Evolutionary conservation across 2,329 filamentous ascomycete genomes (phyloP), one percentile per base, ranked within the genome.

Genomic region (Incumbomyces delicatus): DNA sequence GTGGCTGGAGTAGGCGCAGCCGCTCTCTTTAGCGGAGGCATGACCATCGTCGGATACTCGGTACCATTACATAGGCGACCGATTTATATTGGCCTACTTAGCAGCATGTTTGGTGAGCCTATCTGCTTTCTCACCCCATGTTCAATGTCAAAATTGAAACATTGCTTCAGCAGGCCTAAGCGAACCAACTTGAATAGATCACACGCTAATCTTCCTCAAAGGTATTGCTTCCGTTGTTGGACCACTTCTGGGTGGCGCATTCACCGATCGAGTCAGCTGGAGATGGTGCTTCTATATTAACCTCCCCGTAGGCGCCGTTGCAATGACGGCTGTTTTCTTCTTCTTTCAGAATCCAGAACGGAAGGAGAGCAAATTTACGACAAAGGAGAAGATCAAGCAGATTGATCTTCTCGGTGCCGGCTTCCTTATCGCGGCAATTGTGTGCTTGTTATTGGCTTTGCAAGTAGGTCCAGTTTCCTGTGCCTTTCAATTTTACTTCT

Each of bases 101-200:
- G 72, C 10, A 72, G 67, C 41, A 75, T 78, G 65, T 79, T 72
- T 61, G 77, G 76, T 35, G 16, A 5, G 22, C 8, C 22, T 27
- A 4, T 5, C 8, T 27, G 4, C 22, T 8, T 27, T 8, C 22
- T 27, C 22, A 27, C 8, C 22, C 8, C 22, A 4, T 27, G 22
- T 4, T 8, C 8, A 27, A 8, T 8, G n/a, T 27, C 22, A 8
- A 27, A 27, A 27, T 27, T 27, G 22, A 4, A 27, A 5, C 22
- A n/a, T n/a, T 27, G 4, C 22, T 27, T 27, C 22, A 4, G 22
- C 22, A 4, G 22, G 22, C 22, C 22, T 27, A 8, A 27, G 4
- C 22, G 4, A 5, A 27, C 22, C 22, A 27, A 27, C 22, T 5
- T 27, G 4, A 8, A 27, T 4, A 27, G 22, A n/a, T 27, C 8